Evolutionary conservation across 495 filamentous ascomycete genomes (phyloP), one percentile per base, ranked within the genome.

Genomic region (Talaromyces wortmannii): DNA sequence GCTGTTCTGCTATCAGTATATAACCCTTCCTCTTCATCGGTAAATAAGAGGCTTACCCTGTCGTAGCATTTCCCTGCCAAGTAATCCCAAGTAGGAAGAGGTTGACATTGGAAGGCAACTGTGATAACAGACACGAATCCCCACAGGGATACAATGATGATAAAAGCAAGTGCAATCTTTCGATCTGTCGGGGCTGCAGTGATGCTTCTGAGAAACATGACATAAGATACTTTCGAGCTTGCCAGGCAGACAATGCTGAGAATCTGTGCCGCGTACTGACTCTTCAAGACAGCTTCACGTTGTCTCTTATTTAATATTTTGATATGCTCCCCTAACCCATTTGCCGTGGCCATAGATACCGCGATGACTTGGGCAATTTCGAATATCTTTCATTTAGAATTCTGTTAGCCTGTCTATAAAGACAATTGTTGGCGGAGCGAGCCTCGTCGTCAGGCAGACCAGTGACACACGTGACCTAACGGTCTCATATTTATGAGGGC

Each of bases 81-180:
- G 29, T 71, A 59, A 45, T 67, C 63, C 77, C 77, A 80, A 2
- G 70, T 61, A 2, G 62, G 48, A 3, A 69, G 68, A 12, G 61
- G 29, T 8, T 60, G 58, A 45, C 77, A 80, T 52, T 78, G 71
- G 29, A 80, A 77, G 8, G 70, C 67, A 0, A 65, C 60, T 3
- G 62, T 64, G 30, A 77, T 53, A 7, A 75, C 51, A 17, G 66
- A 62, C 16, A 61, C 48, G 15, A 73, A 6, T 7, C 58, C 54
- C 76, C 76, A 77, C 5, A 63, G 13, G 7, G 52, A 52, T 5
- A 69, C 62, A 11, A 64, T 63, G 31, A 58, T 55, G 48, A 61
- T 61, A 4, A 72, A 45, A 7, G 48, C 55, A 23, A 58, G 36
- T 18, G 64, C 58, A 47, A 68, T 50, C 40, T 61, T 52, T 10